Percentiles rank a stretch among this genome's conserved stretches.
Conservation (phyloP, 73 alveolate species). For the Paramecium caudatum region DNA sequence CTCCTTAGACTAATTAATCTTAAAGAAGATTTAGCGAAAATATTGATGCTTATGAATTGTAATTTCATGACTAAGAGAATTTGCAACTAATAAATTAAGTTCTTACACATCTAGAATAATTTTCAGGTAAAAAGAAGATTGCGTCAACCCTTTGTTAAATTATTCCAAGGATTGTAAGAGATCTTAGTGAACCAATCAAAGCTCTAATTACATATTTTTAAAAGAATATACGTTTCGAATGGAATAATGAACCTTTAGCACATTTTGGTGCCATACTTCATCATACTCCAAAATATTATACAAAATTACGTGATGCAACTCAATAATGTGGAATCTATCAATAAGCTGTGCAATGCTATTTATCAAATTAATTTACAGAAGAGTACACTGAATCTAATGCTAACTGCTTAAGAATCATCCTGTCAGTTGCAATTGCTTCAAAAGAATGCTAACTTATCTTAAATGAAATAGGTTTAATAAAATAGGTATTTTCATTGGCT, state of each 20-base stretch:
- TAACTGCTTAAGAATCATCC: conserved; percentile 20
- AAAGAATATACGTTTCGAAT: background rate
- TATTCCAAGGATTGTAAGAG: conserved; percentile 50
- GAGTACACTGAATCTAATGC: background rate
- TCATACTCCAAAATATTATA: conserved; percentile 49
- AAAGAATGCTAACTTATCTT: background rate
- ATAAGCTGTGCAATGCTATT: background rate
- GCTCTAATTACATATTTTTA: conserved; percentile 10
- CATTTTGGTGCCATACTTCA: background rate
- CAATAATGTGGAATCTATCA: conserved; percentile 3
- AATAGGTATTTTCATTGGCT: background rate
- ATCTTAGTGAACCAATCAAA: background rate
- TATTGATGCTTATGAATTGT: conserved; percentile 1
- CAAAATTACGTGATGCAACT: background rate
- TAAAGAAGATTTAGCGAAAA: conserved; percentile 67
- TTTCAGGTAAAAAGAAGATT: background rate
- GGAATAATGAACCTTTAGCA: background rate
- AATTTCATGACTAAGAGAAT: conserved; percentile 46
- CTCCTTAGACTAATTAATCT: background rate
- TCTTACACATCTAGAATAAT: background rate
- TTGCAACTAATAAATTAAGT: background rate
- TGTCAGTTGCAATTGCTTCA: conserved; percentile 15
- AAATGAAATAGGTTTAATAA: conserved; percentile 24
- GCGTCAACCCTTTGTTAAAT: background rate
- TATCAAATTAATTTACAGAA: background rate